Conservation (phyloP, 306 rosid genomes). For the Trichosanthes cucumerina region DNA sequence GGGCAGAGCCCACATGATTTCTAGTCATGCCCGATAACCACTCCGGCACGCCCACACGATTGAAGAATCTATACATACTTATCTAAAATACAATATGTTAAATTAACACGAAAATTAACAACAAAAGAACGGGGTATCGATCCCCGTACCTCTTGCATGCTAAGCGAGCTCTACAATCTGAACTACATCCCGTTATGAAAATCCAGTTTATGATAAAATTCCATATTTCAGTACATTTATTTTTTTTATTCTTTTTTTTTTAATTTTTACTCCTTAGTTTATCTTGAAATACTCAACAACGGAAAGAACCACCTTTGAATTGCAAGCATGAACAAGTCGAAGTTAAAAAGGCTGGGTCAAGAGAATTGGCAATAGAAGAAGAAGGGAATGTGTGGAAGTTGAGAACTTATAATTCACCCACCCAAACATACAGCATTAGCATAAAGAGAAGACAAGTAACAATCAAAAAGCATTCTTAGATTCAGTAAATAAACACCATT, state of each 20-base stretch:
- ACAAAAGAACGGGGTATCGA: constrained; percentile 94
- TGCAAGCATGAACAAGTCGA: background rate
- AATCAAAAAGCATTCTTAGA: background rate
- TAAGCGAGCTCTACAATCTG: constrained; percentile 99
- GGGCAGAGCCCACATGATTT: background rate
- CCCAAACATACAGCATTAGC: background rate
- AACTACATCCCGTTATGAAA: constrained; percentile 64
- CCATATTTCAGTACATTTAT: too few relatives aligned
- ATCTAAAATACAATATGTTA: too few relatives aligned
- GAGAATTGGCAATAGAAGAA: too few relatives aligned
- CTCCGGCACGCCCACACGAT: background rate
- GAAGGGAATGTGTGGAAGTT: background rate
- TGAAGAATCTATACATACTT: background rate
- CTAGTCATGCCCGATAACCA: background rate
- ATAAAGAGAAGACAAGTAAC: background rate
- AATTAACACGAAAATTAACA: too few relatives aligned
- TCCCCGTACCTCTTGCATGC: constrained; percentile 95
- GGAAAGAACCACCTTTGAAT: background rate
- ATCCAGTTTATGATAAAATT: too few relatives aligned
- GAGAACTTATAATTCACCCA: background rate
- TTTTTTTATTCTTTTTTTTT: too few relatives aligned
- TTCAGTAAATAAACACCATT: background rate
- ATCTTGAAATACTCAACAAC: background rate
- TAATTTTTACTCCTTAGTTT: background rate
- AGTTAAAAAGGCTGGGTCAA: background rate